Percentiles rank a stretch among this genome's conserved stretches.
Conservation (phyloP, 108 stramenopile species). For the Skeletonema marinoi region DNA sequence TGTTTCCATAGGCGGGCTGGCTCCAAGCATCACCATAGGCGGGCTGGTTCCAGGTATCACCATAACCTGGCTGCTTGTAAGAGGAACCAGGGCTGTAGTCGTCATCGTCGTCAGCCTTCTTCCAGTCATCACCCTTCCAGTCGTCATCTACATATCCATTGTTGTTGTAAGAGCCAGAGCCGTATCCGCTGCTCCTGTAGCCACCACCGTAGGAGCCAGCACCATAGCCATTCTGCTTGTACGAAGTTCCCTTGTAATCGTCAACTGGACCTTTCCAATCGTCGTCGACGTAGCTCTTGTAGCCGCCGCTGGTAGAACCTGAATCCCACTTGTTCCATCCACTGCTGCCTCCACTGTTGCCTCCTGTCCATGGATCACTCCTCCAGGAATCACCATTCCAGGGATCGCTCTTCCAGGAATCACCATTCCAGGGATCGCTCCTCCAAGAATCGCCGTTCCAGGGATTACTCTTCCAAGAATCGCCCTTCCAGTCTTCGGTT, state of each 20-base stretch:
- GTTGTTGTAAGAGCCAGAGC: not conserved
- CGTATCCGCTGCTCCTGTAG: too few relatives aligned
- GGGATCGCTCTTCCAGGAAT: not conserved
- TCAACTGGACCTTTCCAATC: not conserved
- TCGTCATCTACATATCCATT: not conserved
- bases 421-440: not conserved
- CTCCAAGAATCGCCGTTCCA: not conserved
- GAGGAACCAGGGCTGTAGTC: too few relatives aligned
- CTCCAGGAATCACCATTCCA: not conserved
- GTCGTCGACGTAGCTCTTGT: not conserved
- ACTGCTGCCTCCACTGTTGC: not conserved
- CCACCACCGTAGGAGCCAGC: too few relatives aligned
- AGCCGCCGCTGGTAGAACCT: not conserved
- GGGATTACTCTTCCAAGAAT: not conserved
- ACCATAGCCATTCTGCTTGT: too few relatives aligned
- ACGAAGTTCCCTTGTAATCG: too few relatives aligned
- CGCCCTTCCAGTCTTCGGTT: not conserved
- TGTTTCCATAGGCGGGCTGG: too few relatives aligned
- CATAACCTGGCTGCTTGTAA: too few relatives aligned
- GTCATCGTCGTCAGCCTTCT: too few relatives aligned
- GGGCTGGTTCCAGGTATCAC: too few relatives aligned
- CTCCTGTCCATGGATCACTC: not conserved
- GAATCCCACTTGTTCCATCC: too few relatives aligned
- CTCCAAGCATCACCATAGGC: too few relatives aligned
- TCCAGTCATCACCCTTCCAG: not conserved